Base-by-base conservation (phyloP, 192 early-diverging fungal species). In the Coemansia brasiliensis region DNA sequence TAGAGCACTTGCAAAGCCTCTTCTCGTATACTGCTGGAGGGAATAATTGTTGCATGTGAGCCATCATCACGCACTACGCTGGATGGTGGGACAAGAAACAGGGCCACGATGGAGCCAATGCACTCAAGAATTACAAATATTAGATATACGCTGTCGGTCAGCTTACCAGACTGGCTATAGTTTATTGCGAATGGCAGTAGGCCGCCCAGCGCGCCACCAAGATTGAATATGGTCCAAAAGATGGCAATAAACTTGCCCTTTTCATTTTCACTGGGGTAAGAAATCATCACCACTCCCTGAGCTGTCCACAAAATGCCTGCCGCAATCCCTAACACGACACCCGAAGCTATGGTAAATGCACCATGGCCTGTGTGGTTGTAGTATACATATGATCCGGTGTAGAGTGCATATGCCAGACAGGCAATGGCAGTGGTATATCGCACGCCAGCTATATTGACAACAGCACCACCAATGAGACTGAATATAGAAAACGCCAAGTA, bases 151-250 rank as follows among this genome's bases (percentile, higher is more conserved):
- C 83, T 79, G 57, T 82, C 75, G 22, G 83, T 83, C 7, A 92
- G 75, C 6, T 79, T 69, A 15, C 73, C 68, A 0, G 79, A 57
- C 35, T 39, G 10, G 26, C 65, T 60, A 52, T 88, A 77, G 63
- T 89, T 83, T 40, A 87, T 74, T 25, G 76, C 85, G 44, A 92
- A 82, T 18, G 83, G 82, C 54, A 94, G 79, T 12, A 86, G 70
- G 52, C 84, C 84, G 78, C 92, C 92, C 29, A 94, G 44, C 38
- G 88, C 79, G 21, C 85, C 90, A 55, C 92, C 92, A 54, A 85
- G 65, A 35, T 79, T 79, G 80, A 92, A 94, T 18, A 92, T 84
- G 50, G 86, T 82, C 90, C 90, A 92, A 79, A 94, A 94, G 42
- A 87, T 84, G 40, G 83, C 83, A 39, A 94, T 90, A 65, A 76